Evolutionary conservation across 139 green algal genomes (phyloP).

Genomic region (Gonium pectorale): DNA sequence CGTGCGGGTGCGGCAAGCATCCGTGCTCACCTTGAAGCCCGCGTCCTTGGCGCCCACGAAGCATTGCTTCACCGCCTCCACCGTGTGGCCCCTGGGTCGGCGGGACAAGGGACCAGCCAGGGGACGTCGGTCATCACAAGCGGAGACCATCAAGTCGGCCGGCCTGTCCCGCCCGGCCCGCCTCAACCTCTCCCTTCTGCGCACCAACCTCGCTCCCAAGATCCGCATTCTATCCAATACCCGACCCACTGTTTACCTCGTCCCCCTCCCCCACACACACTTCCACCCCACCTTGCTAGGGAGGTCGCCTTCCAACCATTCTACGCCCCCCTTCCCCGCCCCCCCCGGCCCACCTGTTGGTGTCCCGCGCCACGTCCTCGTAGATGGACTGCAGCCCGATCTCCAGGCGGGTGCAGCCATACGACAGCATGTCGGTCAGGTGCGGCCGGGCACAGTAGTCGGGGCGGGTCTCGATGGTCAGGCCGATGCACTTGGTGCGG

Average conservation of each 20-base stretch:
- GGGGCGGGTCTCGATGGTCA: conserved; percentile 98
- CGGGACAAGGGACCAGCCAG: neutral
- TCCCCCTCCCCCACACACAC: too few species aligned
- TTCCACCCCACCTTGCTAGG: too few species aligned
- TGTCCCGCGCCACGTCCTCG: conserved; percentile 97
- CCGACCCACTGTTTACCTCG: too few species aligned
- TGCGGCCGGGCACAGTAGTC: conserved; percentile 90
- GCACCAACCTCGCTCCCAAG: too few species aligned
- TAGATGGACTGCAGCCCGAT: conserved; percentile 95
- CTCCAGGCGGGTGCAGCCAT: conserved; percentile 95
- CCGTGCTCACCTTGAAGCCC: conserved; percentile 86
- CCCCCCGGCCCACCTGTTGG: conserved; percentile 80
- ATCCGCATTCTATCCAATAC: too few species aligned
- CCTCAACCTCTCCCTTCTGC: too few species aligned
- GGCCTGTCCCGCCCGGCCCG: too few species aligned
- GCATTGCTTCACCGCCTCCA: conserved; percentile 90
- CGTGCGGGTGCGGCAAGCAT: neutral
- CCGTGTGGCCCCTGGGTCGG: conserved; percentile 58
- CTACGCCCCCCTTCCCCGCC: too few species aligned
- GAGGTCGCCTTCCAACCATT: too few species aligned
- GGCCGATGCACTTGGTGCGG: conserved; percentile 92
- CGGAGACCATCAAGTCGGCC: too few species aligned
- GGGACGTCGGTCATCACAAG: too few species aligned
- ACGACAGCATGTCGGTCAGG: conserved; percentile 88
- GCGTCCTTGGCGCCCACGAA: conserved; percentile 95